Evolutionary conservation across 31 red algal genomes (phyloP).

Genomic region (Asparagopsis taxiformis): DNA sequence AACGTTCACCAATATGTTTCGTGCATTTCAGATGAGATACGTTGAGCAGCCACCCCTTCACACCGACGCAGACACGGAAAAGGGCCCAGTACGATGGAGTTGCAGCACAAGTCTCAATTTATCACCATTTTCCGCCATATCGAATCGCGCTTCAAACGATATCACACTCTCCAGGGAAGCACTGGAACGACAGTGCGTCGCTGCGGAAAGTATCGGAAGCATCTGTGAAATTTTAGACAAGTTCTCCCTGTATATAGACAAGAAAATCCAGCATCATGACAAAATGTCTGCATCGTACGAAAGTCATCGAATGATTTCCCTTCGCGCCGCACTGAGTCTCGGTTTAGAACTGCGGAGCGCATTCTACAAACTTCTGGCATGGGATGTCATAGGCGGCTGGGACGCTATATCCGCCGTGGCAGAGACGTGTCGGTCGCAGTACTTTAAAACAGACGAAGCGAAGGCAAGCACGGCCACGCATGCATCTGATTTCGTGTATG

Average conservation of each 20-base stretch:
- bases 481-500: constrained; percentile 2
- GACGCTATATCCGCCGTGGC: constrained; percentile 18
- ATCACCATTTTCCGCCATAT: background rate
- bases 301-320: constrained; percentile 6
- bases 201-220: constrained; percentile 18
- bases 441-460: background rate
- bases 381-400: constrained; percentile 32
- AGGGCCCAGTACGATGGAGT: background rate
- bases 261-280: background rate
- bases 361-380: constrained; percentile 27
- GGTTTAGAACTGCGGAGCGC: constrained; percentile 6
- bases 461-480: background rate
- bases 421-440: constrained; percentile 15
- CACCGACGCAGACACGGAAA: background rate
- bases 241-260: constrained; percentile 6
- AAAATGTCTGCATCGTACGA: background rate
- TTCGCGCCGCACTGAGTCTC: constrained; percentile 3
- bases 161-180: background rate
- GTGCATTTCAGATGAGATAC: constrained; percentile 8
- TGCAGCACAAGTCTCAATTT: background rate
- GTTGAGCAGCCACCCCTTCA: background rate
- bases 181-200: constrained; percentile 18
- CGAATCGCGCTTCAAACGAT: background rate
- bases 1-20: background rate
- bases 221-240: constrained; percentile 5